Base-by-base conservation (phyloP, 2,329 filamentous ascomycete species). In the Torrubiella hemipterigena region DNA sequence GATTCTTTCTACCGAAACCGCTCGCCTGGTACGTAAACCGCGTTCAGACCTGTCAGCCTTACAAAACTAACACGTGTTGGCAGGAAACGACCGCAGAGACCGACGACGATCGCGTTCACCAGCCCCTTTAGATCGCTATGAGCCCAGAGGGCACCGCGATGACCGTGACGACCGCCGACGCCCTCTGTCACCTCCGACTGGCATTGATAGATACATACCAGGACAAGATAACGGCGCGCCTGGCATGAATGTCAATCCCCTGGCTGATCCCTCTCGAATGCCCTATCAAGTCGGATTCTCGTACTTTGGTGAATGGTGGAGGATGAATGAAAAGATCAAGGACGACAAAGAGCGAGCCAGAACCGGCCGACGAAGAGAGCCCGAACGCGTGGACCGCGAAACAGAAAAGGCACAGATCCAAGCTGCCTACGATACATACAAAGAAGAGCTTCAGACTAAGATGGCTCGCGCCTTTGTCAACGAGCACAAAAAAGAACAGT, bases 401-500 rank as follows among this genome's bases (percentile, higher is more conserved):
- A 81, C 78, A 49, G 82, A 89, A 53, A 80, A 84, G 51, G 73
- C 74, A 30, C 79, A 43, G 54, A 89, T 89, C 15, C 82, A 89
- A 46, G 62, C 63, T 11, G 73, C 74, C 2, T 80, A 80, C 42
- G 75, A 81, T 45, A 41, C 61, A 1, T 81, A 81, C 49, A 78
- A 78, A 43, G 75, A 80, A 47, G 74, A 79, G 21, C 58, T 81
- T 3, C 75, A 80, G 45, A 73, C 69, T 4, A 79, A 77, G 51
- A 89, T 94, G 80, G 87, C 91, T 1, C 77, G 86, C 41, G 67
- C 73, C 2, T 98, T 98, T 51, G 91, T 98, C 25, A 74, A 80
- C 30, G 81, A 86, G 45, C 91, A 98, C 58, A 94, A 93, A 52
- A 77, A 77, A 26, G 91, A 98, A 54, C 89, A 98, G 51, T 98